Percentiles rank a stretch among this genome's conserved stretches.
These are phyloP conservation scores for Purshia tridentata DNA, from an alignment of 306 rosid genomes.

Conservation along the genomic window DNA sequence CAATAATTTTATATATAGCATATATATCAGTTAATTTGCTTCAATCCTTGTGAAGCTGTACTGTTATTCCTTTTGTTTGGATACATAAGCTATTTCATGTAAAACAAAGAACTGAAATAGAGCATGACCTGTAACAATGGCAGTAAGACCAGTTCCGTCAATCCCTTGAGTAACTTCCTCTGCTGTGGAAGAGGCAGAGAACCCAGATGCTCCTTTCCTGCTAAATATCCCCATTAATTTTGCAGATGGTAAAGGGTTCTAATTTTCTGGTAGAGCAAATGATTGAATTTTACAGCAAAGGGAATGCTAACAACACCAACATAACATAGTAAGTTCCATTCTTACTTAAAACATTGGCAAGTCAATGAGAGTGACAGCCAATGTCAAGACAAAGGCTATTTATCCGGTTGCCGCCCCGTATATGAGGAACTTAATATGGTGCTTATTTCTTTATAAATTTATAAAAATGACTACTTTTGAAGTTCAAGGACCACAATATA, in stretches of 20 bases:
- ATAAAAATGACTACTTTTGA: too few species aligned
- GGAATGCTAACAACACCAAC: background rate
- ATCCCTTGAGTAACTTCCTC: slow-evolving; percentile 30
- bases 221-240: slow-evolving; percentile 51
- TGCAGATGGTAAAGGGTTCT: background rate
- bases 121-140: slow-evolving; percentile 21
- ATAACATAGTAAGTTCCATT: background rate
- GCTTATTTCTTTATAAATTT: too few species aligned
- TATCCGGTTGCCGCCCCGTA: too few species aligned
- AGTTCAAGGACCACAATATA: too few species aligned
- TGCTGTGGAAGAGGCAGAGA: slow-evolving; percentile 60
- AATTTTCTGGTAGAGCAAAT: background rate
- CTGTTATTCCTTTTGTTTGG: too few species aligned
- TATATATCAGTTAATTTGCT: background rate
- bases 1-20: background rate
- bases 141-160: slow-evolving; percentile 25
- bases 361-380: background rate
- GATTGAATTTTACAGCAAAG: background rate
- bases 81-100: background rate
- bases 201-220: slow-evolving; percentile 33
- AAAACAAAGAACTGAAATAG: background rate
- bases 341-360: background rate
- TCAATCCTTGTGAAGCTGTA: background rate
- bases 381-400: background rate
- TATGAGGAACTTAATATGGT: too few species aligned